Conservation (phyloP, 2,329 filamentous ascomycete species). For the Ophiostoma ulmi region DNA sequence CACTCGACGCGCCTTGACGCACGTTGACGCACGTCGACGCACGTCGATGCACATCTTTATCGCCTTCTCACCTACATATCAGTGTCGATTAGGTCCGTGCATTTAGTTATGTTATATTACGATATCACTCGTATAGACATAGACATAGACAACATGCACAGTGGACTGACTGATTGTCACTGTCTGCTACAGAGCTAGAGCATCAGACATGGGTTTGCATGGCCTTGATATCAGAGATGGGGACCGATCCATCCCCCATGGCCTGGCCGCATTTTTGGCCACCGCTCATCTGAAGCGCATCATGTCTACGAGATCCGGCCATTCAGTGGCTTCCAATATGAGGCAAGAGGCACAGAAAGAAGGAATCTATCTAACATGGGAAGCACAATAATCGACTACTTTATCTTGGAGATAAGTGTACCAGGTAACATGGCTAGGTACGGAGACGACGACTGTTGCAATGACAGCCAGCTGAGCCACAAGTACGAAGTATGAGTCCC, state of each 20-base stretch:
- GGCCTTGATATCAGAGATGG: neutral
- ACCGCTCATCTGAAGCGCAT: neutral
- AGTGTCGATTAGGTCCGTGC: neutral
- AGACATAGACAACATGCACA: neutral
- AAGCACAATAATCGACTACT: too few relatives aligned
- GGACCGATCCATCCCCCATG: neutral
- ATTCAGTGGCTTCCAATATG: neutral
- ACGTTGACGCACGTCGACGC: neutral
- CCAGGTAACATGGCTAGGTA: neutral
- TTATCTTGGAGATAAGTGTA: neutral
- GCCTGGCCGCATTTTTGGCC: neutral
- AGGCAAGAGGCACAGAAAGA: neutral
- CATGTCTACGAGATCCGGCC: neutral
- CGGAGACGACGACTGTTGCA: neutral
- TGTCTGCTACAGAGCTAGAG: neutral
- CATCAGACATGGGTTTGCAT: neutral
- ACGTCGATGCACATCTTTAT: neutral
- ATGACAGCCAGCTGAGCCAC: neutral
- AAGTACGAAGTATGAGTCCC: neutral
- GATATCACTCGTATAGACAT: too few relatives aligned
- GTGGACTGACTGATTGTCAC: neutral
- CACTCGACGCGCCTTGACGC: neutral
- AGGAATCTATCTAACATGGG: neutral
- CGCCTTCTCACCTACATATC: neutral
- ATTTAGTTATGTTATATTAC: neutral